phyloP scores from a whole-genome alignment of 192 early-diverging fungal genomes.

The Polychytrium aggregatum region DNA sequence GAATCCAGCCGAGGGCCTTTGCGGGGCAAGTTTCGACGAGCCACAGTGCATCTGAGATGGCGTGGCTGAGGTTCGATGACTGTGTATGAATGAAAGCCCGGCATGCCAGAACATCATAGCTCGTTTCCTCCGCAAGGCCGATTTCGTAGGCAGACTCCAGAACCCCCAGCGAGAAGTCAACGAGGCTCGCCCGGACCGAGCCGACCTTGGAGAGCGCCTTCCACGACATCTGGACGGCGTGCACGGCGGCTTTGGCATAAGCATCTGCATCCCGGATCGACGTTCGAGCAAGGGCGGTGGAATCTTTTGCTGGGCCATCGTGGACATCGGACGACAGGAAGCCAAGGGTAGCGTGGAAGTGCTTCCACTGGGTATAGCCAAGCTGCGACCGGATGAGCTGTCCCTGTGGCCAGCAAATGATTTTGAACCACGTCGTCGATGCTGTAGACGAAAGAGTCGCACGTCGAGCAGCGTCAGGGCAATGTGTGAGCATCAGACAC shows the following conservation, averaged over 20 bases:
- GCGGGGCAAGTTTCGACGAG: too few relatives aligned
- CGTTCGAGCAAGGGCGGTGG: background rate
- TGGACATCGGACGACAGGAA: background rate
- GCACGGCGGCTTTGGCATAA: background rate
- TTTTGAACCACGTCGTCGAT: too few relatives aligned
- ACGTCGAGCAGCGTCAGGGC: too few relatives aligned
- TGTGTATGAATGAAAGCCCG: too few relatives aligned
- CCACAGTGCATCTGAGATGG: too few relatives aligned
- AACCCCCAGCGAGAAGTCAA: background rate
- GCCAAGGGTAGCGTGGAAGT: conserved; percentile 24
- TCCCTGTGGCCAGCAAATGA: conserved; percentile 11
- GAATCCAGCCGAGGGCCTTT: too few relatives aligned
- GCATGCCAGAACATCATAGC: background rate
- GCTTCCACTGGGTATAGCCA: conserved; percentile 12
- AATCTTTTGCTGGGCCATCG: conserved; percentile 9
- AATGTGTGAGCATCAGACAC: too few relatives aligned
- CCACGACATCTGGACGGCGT: background rate
- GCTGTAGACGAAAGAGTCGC: too few relatives aligned
- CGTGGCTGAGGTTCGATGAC: too few relatives aligned
- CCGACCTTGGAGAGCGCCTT: background rate
- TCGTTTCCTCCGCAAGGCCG: background rate
- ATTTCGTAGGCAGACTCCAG: conserved; percentile 4
- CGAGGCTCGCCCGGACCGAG: background rate
- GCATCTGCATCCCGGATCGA: background rate
- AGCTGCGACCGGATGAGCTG: conserved; percentile 11